Evolutionary conservation across 176 grass and related monocot species (phyloP).

Genomic region (Thinopyrum elongatum): DNA sequence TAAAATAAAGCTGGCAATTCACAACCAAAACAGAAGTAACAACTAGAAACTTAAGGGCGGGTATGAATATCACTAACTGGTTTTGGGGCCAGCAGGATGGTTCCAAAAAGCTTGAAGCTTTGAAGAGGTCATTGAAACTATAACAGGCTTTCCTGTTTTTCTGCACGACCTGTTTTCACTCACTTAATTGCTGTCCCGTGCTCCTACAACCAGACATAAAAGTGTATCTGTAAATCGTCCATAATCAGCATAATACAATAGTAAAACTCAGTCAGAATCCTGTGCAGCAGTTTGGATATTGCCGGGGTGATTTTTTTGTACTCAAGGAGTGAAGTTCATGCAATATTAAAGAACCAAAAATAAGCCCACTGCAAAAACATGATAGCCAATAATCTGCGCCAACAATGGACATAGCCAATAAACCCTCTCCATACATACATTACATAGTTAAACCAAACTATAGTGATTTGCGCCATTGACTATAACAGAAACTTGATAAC

Average conservation of each 20-base stretch:
- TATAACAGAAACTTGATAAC: background rate
- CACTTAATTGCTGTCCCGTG: background rate
- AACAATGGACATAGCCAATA: background rate
- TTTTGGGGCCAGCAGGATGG: conserved; percentile 94
- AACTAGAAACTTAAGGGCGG: background rate
- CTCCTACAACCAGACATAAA: conserved; percentile 12
- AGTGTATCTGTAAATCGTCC: background rate
- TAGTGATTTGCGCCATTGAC: background rate
- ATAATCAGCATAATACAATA: background rate
- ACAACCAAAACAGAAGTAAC: conserved; percentile 6
- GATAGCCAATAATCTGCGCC: background rate
- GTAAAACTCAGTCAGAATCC: background rate
- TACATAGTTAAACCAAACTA: background rate
- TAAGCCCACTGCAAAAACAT: background rate
- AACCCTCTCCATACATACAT: background rate
- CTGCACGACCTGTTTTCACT: background rate
- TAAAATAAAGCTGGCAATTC: background rate
- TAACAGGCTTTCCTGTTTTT: conserved; percentile 11
- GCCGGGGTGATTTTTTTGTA: background rate
- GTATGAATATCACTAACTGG: conserved; percentile 47
- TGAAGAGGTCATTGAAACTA: conserved; percentile 55
- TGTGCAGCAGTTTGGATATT: background rate
- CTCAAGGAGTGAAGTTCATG: background rate
- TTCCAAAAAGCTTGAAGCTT: conserved; percentile 93
- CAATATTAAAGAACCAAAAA: background rate